Evolutionary conservation across 129 eudicot genomes (phyloP).

Genomic region (Dittrichia graveolens): DNA sequence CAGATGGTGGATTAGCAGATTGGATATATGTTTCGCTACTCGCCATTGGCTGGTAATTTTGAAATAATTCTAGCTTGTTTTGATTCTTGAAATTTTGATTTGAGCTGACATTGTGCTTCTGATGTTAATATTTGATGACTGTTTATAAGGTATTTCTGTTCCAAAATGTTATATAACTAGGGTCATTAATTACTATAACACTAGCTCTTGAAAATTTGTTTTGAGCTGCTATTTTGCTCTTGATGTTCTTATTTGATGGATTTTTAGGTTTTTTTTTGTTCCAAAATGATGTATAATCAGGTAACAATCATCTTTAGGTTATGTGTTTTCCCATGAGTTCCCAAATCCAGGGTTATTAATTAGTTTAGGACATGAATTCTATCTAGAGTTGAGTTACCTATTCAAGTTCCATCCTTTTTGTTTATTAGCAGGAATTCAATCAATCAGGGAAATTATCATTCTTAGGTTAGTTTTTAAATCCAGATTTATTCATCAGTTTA

Average conservation of each 20-base stretch:
- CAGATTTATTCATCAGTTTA: too few relatives aligned
- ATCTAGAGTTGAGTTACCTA: neutral
- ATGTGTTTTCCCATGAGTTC: neutral
- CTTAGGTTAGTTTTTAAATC: too few relatives aligned
- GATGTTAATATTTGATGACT: neutral
- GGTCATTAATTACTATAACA: too few relatives aligned
- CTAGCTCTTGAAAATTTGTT: too few relatives aligned
- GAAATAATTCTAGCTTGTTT: neutral
- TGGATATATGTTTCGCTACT: constrained; percentile 78
- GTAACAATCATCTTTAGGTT: neutral
- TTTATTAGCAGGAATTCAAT: neutral
- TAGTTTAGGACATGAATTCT: neutral
- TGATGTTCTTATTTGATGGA: too few relatives aligned
- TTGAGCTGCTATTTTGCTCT: too few relatives aligned
- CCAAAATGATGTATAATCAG: neutral
- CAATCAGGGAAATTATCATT: neutral
- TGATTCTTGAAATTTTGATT: constrained; percentile 12
- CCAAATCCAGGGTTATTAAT: neutral
- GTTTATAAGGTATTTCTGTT: neutral
- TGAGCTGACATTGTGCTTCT: constrained; percentile 17
- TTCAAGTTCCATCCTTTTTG: neutral
- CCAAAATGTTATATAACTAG: neutral
- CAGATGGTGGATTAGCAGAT: constrained; percentile 92
- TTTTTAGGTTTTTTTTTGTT: too few relatives aligned
- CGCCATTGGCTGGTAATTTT: constrained; percentile 81